These are phyloP conservation scores for Triangularia verruculosa DNA, from an alignment of 2,329 filamentous ascomycete genomes.

Conservation along the genomic window DNA sequence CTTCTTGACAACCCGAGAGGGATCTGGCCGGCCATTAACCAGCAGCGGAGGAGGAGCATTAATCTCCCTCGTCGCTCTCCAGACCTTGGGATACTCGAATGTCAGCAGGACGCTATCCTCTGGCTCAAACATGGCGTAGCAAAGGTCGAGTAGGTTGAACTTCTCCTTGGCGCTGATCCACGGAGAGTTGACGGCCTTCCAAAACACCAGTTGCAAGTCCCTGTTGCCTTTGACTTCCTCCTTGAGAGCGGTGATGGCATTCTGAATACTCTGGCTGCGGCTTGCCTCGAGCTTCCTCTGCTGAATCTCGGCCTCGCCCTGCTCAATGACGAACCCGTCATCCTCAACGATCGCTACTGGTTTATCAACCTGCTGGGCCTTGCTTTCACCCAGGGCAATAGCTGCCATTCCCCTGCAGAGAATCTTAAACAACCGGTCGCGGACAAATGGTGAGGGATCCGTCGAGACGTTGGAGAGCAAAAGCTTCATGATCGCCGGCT, in stretches of 20 bases:
- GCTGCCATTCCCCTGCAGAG: conserved; percentile 59
- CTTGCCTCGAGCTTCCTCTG: conserved; percentile 46
- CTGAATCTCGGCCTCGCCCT: conserved; percentile 42
- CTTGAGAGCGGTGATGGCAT: conserved; percentile 47
- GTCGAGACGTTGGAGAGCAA: conserved; percentile 58
- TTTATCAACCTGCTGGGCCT: conserved; percentile 27
- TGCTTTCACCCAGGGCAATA: conserved; percentile 61
- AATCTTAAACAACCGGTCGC: conserved; percentile 56
- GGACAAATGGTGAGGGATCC: conserved; percentile 62
- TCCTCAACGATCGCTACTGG: conserved; percentile 30
- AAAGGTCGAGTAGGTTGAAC: conserved; percentile 50
- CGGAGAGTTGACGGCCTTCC: conserved; percentile 49
- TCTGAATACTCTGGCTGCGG: conserved; percentile 47
- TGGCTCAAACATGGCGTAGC: conserved; percentile 49
- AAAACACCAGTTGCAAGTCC: conserved; percentile 45
- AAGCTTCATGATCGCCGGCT: conserved; percentile 53
- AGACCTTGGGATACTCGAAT: conserved; percentile 46
- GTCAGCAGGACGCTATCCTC: conserved; percentile 45
- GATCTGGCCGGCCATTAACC: not conserved
- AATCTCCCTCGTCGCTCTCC: conserved; percentile 35
- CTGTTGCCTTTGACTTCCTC: conserved; percentile 44
- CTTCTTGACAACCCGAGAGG: conserved; percentile 19
- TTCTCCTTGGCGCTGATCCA: conserved; percentile 48
- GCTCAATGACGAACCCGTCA: conserved; percentile 47
- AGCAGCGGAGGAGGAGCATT: conserved; percentile 18